Conservation (phyloP, 2,329 filamentous ascomycete genomes). For the Colletotrichum siamense region DNA sequence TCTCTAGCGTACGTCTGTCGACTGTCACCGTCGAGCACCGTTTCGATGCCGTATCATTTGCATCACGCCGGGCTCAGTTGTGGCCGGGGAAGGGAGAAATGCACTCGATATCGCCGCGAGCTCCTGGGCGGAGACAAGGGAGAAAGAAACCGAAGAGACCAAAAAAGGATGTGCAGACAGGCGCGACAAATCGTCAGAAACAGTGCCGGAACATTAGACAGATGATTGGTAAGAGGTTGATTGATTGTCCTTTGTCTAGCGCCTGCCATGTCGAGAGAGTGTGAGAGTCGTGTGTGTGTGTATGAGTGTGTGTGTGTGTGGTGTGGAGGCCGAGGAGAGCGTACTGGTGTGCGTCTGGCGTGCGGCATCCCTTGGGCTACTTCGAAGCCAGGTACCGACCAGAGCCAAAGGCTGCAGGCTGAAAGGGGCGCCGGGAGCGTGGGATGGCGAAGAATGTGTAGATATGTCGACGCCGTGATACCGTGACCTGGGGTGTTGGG, state of each 20-base stretch:
- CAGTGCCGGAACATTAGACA: not conserved
- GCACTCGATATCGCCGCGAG: not conserved
- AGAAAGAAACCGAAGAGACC: not conserved
- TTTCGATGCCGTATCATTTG: not conserved
- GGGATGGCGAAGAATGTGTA: not conserved
- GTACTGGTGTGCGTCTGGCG: not conserved
- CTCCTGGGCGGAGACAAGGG: not conserved
- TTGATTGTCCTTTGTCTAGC: not conserved
- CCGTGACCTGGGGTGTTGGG: not conserved
- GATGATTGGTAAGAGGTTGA: not conserved
- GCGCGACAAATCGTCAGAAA: not conserved
- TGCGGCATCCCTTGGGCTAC: not conserved
- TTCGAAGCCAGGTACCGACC: not conserved
- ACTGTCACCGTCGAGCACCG: not conserved
- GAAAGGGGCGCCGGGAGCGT: not conserved
- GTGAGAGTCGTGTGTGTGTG: not conserved
- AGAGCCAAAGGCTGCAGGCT: not conserved
- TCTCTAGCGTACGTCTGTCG: not conserved
- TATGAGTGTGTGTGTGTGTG: not conserved
- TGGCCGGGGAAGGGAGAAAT: not conserved
- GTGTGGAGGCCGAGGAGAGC: not conserved
- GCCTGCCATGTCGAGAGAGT: not conserved
- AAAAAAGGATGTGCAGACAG: not conserved
- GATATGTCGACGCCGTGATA: not conserved
- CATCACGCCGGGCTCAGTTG: not conserved